phyloP scores from a whole-genome alignment of 352 stramenopile genomes.

The Globisporangium megalacanthum region DNA sequence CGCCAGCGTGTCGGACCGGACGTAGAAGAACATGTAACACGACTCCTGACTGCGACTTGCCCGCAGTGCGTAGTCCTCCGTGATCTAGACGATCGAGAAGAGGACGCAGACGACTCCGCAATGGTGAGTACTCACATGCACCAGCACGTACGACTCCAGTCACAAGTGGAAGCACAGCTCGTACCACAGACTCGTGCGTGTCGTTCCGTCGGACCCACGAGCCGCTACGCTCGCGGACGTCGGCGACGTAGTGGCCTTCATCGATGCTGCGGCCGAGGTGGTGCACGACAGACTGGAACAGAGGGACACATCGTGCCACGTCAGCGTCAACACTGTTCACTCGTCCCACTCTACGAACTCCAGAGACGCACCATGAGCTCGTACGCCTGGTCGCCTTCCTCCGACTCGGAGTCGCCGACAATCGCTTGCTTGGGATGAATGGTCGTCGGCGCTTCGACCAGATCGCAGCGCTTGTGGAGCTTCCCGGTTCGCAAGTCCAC shows the following conservation, averaged over 20 bases:
- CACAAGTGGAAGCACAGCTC: conserved; percentile 5
- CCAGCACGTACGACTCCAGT: not conserved
- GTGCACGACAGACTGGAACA: conserved; percentile 73
- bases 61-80: conserved; percentile 66
- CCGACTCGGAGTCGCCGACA: conserved; percentile 19
- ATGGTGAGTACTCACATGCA: too few species aligned
- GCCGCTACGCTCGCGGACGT: conserved; percentile 47
- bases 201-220: conserved; percentile 80
- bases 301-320: conserved; percentile 6
- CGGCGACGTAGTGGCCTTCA: conserved; percentile 81
- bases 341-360: not conserved
- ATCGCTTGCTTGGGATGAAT: conserved; percentile 38
- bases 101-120: too few species aligned
- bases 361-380: conserved; percentile 36
- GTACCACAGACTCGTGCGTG: conserved; percentile 71
- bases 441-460: conserved; percentile 49
- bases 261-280: conserved; percentile 75
- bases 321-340: too few species aligned
- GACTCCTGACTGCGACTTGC: conserved; percentile 76
- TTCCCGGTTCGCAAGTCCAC: conserved; percentile 55
- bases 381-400: conserved; percentile 28
- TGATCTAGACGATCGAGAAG: conserved; percentile 33
- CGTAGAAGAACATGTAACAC: conserved; percentile 88
- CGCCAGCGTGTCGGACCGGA: conserved; percentile 26
- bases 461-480: conserved; percentile 79